A percentile compares a stretch with the other conserved stretches of the same genome.
Conservation (phyloP, 306 rosid genomes). For the Vigna nakashimae region DNA sequence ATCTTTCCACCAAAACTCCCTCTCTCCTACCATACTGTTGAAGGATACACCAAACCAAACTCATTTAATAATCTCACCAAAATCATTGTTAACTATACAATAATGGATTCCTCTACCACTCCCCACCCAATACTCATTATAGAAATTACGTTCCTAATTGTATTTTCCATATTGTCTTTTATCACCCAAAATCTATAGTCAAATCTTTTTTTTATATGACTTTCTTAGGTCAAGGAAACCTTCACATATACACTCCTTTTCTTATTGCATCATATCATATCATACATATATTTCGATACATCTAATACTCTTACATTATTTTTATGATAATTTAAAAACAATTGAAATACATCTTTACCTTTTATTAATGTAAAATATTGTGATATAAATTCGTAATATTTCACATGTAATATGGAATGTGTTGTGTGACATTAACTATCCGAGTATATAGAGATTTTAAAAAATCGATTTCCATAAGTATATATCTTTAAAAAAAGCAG, state of each 20-base stretch:
- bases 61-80: slow-evolving; percentile 48
- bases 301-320: too few relatives aligned
- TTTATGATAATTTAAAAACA: too few relatives aligned
- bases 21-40: slow-evolving; percentile 46
- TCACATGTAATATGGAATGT: too few relatives aligned
- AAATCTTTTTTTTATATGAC: slow-evolving; percentile 16
- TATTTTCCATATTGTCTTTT: slow-evolving; percentile 28
- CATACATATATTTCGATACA: too few relatives aligned
- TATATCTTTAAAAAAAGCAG: too few relatives aligned
- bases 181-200: slow-evolving; percentile 21
- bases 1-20: slow-evolving; percentile 7
- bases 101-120: slow-evolving; percentile 33
- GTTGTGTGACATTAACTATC: too few relatives aligned
- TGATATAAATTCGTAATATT: too few relatives aligned
- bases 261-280: neutral
- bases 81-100: slow-evolving; percentile 37
- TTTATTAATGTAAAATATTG: too few relatives aligned
- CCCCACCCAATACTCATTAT: slow-evolving; percentile 33
- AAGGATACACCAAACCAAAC: slow-evolving; percentile 55
- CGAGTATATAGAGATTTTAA: too few relatives aligned
- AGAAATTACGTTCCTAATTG: slow-evolving; percentile 37
- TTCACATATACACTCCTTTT: neutral
- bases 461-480: too few relatives aligned
- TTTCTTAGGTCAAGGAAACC: neutral
- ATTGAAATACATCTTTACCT: too few relatives aligned